Evolutionary conservation across 2,329 filamentous ascomycete genomes (phyloP), one percentile per base, ranked within the genome.

Genomic region (Elsinoe arachidis): DNA sequence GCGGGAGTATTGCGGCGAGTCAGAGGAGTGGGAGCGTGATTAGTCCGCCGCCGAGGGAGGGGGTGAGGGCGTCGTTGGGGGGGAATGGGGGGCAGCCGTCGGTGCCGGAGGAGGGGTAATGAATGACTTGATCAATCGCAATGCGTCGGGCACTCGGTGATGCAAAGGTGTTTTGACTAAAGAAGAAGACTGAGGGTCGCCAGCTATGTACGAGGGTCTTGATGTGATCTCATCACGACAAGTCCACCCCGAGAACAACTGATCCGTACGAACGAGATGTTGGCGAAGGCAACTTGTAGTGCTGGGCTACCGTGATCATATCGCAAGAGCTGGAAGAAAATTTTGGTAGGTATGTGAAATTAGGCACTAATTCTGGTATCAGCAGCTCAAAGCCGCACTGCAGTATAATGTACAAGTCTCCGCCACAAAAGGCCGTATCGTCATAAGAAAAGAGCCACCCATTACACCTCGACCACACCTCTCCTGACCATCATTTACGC

Each of bases 1-100:
- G 68, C 38, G 64, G 63, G 7, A 69, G 68, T 60, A 53, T 64
- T 11, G 63, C 62, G 5, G 63, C 60, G 47, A 65, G 67, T 52
- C 61, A 59, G 5, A 62, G 61, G 54, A 65, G 66, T 53, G 58
- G 56, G 3, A 65, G 62, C 11, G 34, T 66, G n/a, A 63, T 62
- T 57, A 63, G 62, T 53, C 62, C 64, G 14, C 61, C 55, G 1
- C 62, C 58, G 30, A 61, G 58, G 26, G 61, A 58, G 26, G 56
- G 56, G n/a, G 15, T 58, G 1, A 35, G 49, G 23, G 37, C 37
- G 2, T 38, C 55, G 33, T 21, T 44, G 10, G 5, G 19, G 11
- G 52, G 34, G 6, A 12, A 30, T 14, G 34, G 23, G 19, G 33
- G 23, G n/a, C 53, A 55, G 15, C 53, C 53, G 30, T 7, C 53